Percentiles rank a stretch among this genome's conserved stretches.
phyloP scores from a whole-genome alignment of 2,329 filamentous ascomycete genomes.

The Trichoderma brevicompactum region DNA sequence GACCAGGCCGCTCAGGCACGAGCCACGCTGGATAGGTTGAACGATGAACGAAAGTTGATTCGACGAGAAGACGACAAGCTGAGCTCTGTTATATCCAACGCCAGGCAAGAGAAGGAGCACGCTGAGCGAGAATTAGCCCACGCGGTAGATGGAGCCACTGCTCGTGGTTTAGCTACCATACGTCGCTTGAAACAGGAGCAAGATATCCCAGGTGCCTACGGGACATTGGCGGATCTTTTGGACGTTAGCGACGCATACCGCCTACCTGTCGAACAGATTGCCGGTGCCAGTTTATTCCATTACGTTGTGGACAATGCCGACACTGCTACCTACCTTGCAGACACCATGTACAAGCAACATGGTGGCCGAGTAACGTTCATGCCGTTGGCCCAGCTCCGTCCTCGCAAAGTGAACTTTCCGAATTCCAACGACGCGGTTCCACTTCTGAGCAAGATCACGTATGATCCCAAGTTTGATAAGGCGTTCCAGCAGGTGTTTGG shows the following conservation, averaged over 20 bases:
- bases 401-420: conserved; percentile 74
- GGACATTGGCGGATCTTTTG: conserved; percentile 91
- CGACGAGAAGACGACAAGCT: conserved; percentile 90
- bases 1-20: conserved; percentile 77
- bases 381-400: conserved; percentile 80
- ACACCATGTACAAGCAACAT: conserved; percentile 76
- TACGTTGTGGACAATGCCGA: conserved; percentile 92
- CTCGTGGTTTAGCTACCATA: conserved; percentile 83
- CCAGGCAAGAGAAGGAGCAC: conserved; percentile 74
- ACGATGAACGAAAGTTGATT: conserved; percentile 85
- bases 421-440: conserved; percentile 86
- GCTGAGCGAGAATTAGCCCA: conserved; percentile 79
- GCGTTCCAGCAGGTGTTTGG: conserved; percentile 96
- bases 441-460: conserved; percentile 82
- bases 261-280: conserved; percentile 88
- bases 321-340: conserved; percentile 80
- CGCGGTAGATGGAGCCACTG: conserved; percentile 88
- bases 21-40: conserved; percentile 75
- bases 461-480: conserved; percentile 74
- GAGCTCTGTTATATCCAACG: conserved; percentile 74
- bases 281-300: conserved; percentile 90
- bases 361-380: conserved; percentile 93
- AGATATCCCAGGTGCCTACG: conserved; percentile 84
- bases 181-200: conserved; percentile 79
- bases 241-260: conserved; percentile 83